Conservation (phyloP, 768 basidiomycete species). For the Trametes coccinea region DNA sequence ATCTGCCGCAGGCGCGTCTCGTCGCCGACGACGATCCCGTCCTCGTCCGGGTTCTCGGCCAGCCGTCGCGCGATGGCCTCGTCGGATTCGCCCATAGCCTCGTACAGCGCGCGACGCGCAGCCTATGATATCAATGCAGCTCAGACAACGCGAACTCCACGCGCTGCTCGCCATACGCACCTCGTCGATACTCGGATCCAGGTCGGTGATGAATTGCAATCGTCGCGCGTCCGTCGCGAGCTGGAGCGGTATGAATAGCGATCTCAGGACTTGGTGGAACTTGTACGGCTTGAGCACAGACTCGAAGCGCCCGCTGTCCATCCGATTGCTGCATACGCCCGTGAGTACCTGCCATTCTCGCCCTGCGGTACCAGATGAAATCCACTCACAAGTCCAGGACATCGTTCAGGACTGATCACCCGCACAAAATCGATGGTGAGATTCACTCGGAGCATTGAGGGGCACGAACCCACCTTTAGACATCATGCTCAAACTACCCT, state of each 20-base stretch:
- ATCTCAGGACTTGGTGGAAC: constrained; percentile 77
- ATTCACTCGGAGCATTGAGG: not conserved
- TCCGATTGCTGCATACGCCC: constrained; percentile 58
- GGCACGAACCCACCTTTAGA: constrained; percentile 56
- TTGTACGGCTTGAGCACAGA: constrained; percentile 67
- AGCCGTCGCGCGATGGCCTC: constrained; percentile 45
- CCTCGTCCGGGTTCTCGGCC: constrained; percentile 46
- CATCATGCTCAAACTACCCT: constrained; percentile 86
- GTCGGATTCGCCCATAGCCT: constrained; percentile 54
- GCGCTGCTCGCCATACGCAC: constrained; percentile 32
- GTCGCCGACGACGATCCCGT: constrained; percentile 80
- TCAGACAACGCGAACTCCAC: not conserved
- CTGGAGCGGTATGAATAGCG: constrained; percentile 67
- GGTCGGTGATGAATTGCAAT: constrained; percentile 63
- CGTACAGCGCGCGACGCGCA: constrained; percentile 58
- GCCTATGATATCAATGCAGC: constrained; percentile 37
- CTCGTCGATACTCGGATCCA: constrained; percentile 68
- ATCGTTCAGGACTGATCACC: constrained; percentile 65
- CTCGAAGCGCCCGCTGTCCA: constrained; percentile 87
- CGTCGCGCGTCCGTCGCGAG: constrained; percentile 67
- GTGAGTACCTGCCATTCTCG: not conserved
- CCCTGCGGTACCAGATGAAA: not conserved
- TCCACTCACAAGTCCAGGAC: constrained; percentile 72
- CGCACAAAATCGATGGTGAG: constrained; percentile 1
- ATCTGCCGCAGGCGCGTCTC: constrained; percentile 81